These are phyloP conservation scores for Cladophialophora immunda DNA, from an alignment of 2,329 filamentous ascomycete genomes.

Conservation along the genomic window DNA sequence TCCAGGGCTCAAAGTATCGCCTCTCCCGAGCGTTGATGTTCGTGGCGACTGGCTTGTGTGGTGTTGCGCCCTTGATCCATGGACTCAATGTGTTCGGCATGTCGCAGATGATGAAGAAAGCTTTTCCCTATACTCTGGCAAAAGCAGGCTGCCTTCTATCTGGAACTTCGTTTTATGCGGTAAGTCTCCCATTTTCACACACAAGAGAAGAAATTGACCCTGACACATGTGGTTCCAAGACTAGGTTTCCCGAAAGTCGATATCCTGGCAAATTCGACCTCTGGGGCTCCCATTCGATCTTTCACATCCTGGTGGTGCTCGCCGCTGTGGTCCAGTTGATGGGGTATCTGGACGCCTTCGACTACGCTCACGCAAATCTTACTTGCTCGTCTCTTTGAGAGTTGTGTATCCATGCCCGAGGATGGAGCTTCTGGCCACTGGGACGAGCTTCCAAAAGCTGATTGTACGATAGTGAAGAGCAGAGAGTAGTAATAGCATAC, in stretches of 20 bases:
- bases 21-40: conserved; percentile 41
- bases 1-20: conserved; percentile 41
- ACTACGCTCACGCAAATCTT: conserved; percentile 21
- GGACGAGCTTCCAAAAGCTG: conserved; percentile 15
- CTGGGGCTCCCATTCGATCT: conserved; percentile 39
- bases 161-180: conserved; percentile 43
- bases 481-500: background rate
- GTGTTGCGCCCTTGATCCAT: conserved; percentile 42
- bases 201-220: conserved; percentile 30
- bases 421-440: conserved; percentile 11
- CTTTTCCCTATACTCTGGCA: conserved; percentile 39
- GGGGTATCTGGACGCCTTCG: conserved; percentile 20
- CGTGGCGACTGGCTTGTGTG: conserved; percentile 37
- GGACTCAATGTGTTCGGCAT: conserved; percentile 44
- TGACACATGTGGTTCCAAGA: conserved; percentile 33
- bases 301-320: conserved; percentile 41
- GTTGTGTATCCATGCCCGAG: conserved; percentile 17
- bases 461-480: background rate
- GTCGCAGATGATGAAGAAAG: conserved; percentile 43
- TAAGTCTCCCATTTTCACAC: conserved; percentile 35
- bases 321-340: conserved; percentile 35
- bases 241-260: conserved; percentile 25
- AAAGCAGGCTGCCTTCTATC: conserved; percentile 41
- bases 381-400: conserved; percentile 21
- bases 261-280: conserved; percentile 37